Evolutionary conservation across 2,329 filamentous ascomycete species (phyloP).

Genomic region (Aurifilum marmelostoma): DNA sequence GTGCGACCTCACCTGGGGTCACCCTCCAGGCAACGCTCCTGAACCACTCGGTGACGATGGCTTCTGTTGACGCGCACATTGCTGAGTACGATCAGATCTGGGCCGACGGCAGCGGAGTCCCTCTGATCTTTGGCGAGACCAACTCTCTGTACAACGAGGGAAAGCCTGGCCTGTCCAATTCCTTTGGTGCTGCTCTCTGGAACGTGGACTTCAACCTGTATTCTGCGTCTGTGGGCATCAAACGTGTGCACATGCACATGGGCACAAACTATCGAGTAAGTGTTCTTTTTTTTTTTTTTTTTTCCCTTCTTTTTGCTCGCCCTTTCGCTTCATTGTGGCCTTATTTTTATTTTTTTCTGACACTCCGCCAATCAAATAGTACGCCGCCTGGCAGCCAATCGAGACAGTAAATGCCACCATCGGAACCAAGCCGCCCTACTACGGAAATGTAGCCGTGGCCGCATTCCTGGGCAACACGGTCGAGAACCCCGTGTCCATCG

Average conservation of each 20-base stretch:
- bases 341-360: slow-evolving; percentile 22
- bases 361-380: slow-evolving; percentile 37
- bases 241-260: slow-evolving; percentile 65
- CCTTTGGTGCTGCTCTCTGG: slow-evolving; percentile 69
- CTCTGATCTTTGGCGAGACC: slow-evolving; percentile 62
- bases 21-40: slow-evolving; percentile 65
- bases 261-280: slow-evolving; percentile 61
- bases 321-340: too few species aligned
- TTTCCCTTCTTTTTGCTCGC: background rate
- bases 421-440: slow-evolving; percentile 67
- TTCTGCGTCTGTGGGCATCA: slow-evolving; percentile 58
- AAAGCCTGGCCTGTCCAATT: slow-evolving; percentile 62
- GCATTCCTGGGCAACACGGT: slow-evolving; percentile 53
- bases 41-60: slow-evolving; percentile 61
- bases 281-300: too few species aligned
- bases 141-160: slow-evolving; percentile 68
- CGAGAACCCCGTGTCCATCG: slow-evolving; percentile 45
- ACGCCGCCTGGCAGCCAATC: slow-evolving; percentile 64
- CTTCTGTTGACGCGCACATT: slow-evolving; percentile 52
- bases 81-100: slow-evolving; percentile 50
- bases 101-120: slow-evolving; percentile 40
- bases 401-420: slow-evolving; percentile 50
- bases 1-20: slow-evolving; percentile 61
- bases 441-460: slow-evolving; percentile 63
- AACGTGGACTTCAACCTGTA: slow-evolving; percentile 65